Evolutionary conservation across 1,139 yeast species (phyloP).

Genomic region (Yamadazyma sp.): DNA sequence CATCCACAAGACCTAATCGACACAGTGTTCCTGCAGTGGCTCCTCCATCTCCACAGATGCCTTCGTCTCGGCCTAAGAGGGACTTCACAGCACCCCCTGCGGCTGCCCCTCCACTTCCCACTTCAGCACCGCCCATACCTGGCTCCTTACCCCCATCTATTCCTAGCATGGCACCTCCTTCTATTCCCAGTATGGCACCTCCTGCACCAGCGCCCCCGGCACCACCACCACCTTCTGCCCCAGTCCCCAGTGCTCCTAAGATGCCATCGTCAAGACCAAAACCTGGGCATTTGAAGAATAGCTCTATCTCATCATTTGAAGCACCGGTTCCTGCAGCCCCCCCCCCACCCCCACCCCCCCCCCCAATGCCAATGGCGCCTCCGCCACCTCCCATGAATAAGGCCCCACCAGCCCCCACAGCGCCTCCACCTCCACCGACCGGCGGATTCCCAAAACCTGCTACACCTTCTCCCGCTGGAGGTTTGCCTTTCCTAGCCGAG

Average conservation of each 20-base stretch:
- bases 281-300: slow-evolving; percentile 28
- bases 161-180: slow-evolving; percentile 21
- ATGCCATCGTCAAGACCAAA: slow-evolving; percentile 35
- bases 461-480: slow-evolving; percentile 22
- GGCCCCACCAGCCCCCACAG: slow-evolving; percentile 19
- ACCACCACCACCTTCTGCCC: slow-evolving; percentile 15
- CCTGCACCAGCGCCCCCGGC: slow-evolving; percentile 12
- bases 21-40: background rate
- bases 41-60: slow-evolving; percentile 7
- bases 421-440: slow-evolving; percentile 17
- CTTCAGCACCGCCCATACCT: slow-evolving; percentile 26
- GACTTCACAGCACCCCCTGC: background rate
- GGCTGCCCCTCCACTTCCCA: slow-evolving; percentile 19
- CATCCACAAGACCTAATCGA: slow-evolving; percentile 15
- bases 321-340: slow-evolving; percentile 11
- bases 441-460: slow-evolving; percentile 11
- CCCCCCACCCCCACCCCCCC: slow-evolving; percentile 12
- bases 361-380: slow-evolving; percentile 16
- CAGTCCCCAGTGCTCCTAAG: slow-evolving; percentile 21
- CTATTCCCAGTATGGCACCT: slow-evolving; percentile 7
- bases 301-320: slow-evolving; percentile 19
- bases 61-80: slow-evolving; percentile 4
- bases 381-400: slow-evolving; percentile 10
- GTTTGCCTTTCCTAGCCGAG: slow-evolving; percentile 42
- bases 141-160: slow-evolving; percentile 18